A percentile compares a stretch with the other conserved stretches of the same genome.
Conservation (phyloP, 805 yeast genomes). For the Cyberlindnera mississippiensis region DNA sequence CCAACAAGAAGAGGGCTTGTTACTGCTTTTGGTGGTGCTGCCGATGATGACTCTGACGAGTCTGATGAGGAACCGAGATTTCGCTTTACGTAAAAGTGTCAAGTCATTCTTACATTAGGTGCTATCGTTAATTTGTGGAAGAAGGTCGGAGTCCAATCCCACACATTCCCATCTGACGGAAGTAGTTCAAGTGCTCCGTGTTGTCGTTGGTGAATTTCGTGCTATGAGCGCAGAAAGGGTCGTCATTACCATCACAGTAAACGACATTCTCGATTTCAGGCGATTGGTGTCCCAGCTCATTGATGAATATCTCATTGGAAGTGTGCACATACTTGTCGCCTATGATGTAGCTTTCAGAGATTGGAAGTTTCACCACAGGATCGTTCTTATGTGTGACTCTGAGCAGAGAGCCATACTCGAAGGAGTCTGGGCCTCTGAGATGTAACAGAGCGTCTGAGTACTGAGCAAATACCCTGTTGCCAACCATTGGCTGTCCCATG, state of each 20-base stretch:
- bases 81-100: constrained; percentile 20
- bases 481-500: constrained; percentile 29
- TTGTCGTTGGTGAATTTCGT: constrained; percentile 18
- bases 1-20: background rate
- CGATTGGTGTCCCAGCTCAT: constrained; percentile 17
- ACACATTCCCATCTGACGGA: constrained; percentile 28
- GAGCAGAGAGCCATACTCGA: constrained; percentile 7
- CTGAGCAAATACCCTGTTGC: constrained; percentile 17
- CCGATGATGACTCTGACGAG: constrained; percentile 6
- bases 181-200: constrained; percentile 28
- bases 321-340: constrained; percentile 20
- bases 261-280: constrained; percentile 49
- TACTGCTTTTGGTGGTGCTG: background rate
- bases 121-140: background rate
- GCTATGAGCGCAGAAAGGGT: constrained; percentile 43
- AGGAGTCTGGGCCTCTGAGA: constrained; percentile 2
- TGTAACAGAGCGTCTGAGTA: constrained; percentile 14
- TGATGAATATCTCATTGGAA: constrained; percentile 23
- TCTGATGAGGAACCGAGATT: constrained; percentile 34
- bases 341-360: constrained; percentile 15
- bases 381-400: constrained; percentile 26
- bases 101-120: no score
- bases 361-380: constrained; percentile 27
- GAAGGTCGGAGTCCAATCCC: constrained; percentile 16
- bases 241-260: constrained; percentile 68